phyloP scores from a whole-genome alignment of 805 yeast genomes.

The Saturnispora besseyi region DNA sequence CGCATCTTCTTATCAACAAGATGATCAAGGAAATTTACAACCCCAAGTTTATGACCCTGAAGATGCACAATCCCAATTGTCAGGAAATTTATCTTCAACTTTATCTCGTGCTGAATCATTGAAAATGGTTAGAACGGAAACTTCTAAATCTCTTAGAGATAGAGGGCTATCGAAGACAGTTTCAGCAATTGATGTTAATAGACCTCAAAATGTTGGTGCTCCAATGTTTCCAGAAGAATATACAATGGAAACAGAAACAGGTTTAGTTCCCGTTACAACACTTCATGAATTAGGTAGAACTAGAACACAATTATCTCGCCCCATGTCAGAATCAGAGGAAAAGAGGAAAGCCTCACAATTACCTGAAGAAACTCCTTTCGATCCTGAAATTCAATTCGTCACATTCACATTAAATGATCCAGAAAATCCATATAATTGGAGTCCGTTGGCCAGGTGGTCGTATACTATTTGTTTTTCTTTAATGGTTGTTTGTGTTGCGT shows the following conservation, averaged over 20 bases:
- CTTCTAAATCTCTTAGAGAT: slow-evolving; percentile 56
- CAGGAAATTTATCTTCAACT: slow-evolving; percentile 24
- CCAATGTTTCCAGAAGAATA: slow-evolving; percentile 92
- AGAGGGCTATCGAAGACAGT: slow-evolving; percentile 49
- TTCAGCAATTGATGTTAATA: slow-evolving; percentile 47
- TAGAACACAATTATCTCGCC: slow-evolving; percentile 20
- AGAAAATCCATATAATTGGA: slow-evolving; percentile 88
- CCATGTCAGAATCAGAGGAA: slow-evolving; percentile 15
- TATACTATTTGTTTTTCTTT: slow-evolving; percentile 63
- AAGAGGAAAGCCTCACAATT: slow-evolving; percentile 12
- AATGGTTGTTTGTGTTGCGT: slow-evolving; percentile 82
- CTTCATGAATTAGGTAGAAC: slow-evolving; percentile 58
- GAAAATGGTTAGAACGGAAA: slow-evolving; percentile 54
- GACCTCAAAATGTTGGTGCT: slow-evolving; percentile 43
- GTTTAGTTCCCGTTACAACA: slow-evolving; percentile 74
- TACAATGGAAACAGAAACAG: slow-evolving; percentile 79
- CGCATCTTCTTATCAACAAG: neutral
- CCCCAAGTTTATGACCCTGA: slow-evolving; percentile 38
- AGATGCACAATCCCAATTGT: slow-evolving; percentile 39
- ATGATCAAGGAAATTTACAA: neutral
- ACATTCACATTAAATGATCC: slow-evolving; percentile 76
- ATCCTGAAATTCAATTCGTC: slow-evolving; percentile 72
- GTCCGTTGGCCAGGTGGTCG: slow-evolving; percentile 41
- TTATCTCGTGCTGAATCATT: slow-evolving; percentile 29
- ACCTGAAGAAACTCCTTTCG: slow-evolving; percentile 28